Evolutionary conservation across 257 asterid species (phyloP).

Genomic region (Linaria vulgaris): DNA sequence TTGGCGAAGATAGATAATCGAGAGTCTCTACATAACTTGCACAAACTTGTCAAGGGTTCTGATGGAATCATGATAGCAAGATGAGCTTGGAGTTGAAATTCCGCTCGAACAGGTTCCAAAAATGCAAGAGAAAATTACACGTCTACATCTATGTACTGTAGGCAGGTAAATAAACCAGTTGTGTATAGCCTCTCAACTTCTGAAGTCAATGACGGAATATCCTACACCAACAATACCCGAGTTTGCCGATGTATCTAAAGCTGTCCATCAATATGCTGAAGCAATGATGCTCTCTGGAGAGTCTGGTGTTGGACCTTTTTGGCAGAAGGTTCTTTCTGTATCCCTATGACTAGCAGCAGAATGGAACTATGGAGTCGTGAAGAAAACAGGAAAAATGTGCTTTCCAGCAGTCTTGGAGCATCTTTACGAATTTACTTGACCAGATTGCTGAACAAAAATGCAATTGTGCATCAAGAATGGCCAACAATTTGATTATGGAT

Average conservation of each 20-base stretch:
- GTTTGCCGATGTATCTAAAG: constrained; percentile 95
- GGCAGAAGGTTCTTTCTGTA: constrained; percentile 70
- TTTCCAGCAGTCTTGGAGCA: constrained; percentile 40
- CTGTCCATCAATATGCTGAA: constrained; percentile 80
- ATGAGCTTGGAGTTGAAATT: constrained; percentile 91
- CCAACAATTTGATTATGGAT: constrained; percentile 70
- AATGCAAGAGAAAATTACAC: constrained; percentile 60
- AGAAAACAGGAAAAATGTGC: constrained; percentile 50
- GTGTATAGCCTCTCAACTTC: constrained; percentile 85
- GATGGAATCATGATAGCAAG: constrained; percentile 94
- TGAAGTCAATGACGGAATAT: constrained; percentile 82
- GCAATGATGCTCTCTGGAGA: constrained; percentile 91
- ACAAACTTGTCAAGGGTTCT: constrained; percentile 66
- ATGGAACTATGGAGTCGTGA: constrained; percentile 79
- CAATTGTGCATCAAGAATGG: constrained; percentile 76
- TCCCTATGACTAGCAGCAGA: constrained; percentile 62
- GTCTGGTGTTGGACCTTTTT: constrained; percentile 73
- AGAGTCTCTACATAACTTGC: constrained; percentile 62
- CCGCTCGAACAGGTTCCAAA: constrained; percentile 83
- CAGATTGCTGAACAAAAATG: constrained; percentile 73
- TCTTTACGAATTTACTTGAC: constrained; percentile 62
- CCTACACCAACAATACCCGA: constrained; percentile 92
- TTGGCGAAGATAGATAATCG: constrained; percentile 80
- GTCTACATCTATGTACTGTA: no score
- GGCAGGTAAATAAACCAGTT: constrained; percentile 81